phyloP scores from a whole-genome alignment of 306 rosid genomes.

The Sesbania bispinosa region DNA sequence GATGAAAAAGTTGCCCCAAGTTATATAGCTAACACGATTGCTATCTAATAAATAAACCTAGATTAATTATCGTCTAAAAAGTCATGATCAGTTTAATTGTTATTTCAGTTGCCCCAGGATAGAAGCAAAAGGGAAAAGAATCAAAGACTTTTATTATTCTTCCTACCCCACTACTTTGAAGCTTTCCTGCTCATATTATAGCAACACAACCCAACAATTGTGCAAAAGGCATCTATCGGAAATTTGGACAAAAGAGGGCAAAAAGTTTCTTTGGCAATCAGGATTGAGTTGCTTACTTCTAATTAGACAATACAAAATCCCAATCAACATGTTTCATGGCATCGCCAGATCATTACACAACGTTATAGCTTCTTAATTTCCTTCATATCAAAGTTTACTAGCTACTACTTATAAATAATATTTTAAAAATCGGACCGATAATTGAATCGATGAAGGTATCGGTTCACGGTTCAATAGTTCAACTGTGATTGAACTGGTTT shows the following conservation, averaged over 20 bases:
- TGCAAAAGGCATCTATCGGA: background rate
- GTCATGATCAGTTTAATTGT: constrained; percentile 28
- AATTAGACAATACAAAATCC: background rate
- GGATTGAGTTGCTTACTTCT: background rate
- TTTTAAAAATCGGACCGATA: too few species aligned
- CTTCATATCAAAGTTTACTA: too few species aligned
- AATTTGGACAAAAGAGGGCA: too few species aligned
- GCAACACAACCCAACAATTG: background rate
- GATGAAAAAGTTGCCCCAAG: constrained; percentile 23
- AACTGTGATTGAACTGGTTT: too few species aligned
- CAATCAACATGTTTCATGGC: constrained; percentile 4
- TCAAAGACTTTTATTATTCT: constrained; percentile 15
- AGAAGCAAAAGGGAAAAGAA: constrained; percentile 26
- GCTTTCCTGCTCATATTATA: constrained; percentile 6
- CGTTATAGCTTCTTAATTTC: too few species aligned
- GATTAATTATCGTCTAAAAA: constrained; percentile 24
- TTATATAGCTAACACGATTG: constrained; percentile 21
- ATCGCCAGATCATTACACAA: too few species aligned
- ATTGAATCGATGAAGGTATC: too few species aligned
- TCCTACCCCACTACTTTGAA: constrained; percentile 28
- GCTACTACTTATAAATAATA: too few species aligned
- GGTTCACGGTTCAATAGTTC: too few species aligned
- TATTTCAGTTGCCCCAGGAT: constrained; percentile 20
- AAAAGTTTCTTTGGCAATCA: too few species aligned
- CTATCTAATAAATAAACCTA: constrained; percentile 3